Base-by-base conservation (phyloP, 1,284 basidiomycete genomes). In the Singerocomus inundabilis region DNA sequence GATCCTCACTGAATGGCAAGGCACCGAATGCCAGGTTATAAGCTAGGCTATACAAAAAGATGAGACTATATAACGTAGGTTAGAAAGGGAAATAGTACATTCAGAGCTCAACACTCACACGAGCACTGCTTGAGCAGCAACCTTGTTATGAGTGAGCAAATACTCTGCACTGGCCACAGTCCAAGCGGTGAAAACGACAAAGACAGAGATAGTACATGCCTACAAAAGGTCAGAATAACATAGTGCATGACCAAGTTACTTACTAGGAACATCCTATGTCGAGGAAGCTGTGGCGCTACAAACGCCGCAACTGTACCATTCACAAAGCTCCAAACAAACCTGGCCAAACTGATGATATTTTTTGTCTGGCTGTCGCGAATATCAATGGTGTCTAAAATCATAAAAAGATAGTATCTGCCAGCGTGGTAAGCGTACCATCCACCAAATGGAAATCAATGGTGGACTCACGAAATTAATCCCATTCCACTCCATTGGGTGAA, bases 401-500 rank as follows among this genome's bases (percentile, higher is more conserved):
- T 21, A 21, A 21, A 21, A 21, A 21, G 21, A 21, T 21, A 21
- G 21, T 21, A 21, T 28, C 58, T 62, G 7, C 13, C 4, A 15
- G 5, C 6, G 5, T 1, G 18, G 33, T 59, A n/a, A 54, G 40
- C 21, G n/a, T 1, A 28, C 3, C 29, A 11, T 8, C 1, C 2
- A 9, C 7, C 21, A n/a, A 4, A 7, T 3, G 2, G 12, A 2
- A 18, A 39, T 5, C 21, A 30, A 10, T 13, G 4, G 21, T 8
- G 5, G 8, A n/a, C 55, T 16, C 21, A 59, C 60, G 34, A 40
- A 34, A 48, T 48, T 6, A 62, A 31, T 29, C 46, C 48, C 18
- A 29, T 5, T 3, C 58, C 58, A 15, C 60, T 43, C 58, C 77
- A 82, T 52, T 79, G 76, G 6, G 72, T 75, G 26, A 70, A 75